These are phyloP conservation scores for Fraxinus nigra DNA, from an alignment of 305 asterid species.

Conservation along the genomic window DNA sequence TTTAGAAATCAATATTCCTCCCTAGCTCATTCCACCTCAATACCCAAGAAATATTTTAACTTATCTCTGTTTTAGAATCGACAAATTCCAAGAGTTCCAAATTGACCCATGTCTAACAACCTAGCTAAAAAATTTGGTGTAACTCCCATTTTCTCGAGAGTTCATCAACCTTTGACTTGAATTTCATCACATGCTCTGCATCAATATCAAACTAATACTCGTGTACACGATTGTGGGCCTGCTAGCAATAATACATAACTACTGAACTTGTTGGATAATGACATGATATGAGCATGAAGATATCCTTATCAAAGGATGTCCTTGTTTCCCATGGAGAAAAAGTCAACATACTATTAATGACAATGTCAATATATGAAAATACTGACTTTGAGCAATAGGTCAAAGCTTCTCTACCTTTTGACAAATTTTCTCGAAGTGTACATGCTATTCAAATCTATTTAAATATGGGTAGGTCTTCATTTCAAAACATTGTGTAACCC, in stretches of 20 bases:
- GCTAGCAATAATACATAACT: not conserved
- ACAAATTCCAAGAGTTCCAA: not conserved
- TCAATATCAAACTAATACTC: not conserved
- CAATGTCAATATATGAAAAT: not conserved
- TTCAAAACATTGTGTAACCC: not conserved
- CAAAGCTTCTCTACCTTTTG: not conserved
- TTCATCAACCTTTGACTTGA: not conserved
- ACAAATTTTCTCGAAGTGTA: not conserved
- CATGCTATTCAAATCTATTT: not conserved
- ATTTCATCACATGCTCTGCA: not conserved
- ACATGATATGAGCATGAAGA: not conserved
- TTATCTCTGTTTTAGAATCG: not conserved
- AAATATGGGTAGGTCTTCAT: not conserved
- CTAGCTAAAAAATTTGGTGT: not conserved
- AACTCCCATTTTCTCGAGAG: not conserved
- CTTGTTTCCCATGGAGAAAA: not conserved
- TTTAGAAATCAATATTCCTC: not conserved
- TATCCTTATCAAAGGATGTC: not conserved
- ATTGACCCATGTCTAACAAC: not conserved
- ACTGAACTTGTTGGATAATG: not conserved
- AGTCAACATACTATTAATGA: not conserved
- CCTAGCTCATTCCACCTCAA: not conserved
- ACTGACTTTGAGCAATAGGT: not conserved
- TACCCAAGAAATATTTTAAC: not conserved
- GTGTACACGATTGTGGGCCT: not conserved